These are phyloP conservation scores for Nicotiana noctiflora DNA, from an alignment of 257 asterid genomes.

Conservation along the genomic window DNA sequence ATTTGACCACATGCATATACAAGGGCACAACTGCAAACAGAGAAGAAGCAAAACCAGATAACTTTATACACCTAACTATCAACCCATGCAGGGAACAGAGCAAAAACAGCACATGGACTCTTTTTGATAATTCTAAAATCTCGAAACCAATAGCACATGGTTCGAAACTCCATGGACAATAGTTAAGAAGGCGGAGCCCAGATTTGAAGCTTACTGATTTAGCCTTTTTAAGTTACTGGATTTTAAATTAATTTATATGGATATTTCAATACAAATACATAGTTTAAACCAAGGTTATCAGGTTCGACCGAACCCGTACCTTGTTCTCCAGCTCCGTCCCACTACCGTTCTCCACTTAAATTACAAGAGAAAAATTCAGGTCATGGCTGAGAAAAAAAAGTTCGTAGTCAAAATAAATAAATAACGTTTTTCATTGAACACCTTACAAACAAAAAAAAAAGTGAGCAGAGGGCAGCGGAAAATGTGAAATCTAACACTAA, in stretches of 20 bases:
- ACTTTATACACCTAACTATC: not conserved
- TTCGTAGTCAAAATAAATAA: not conserved
- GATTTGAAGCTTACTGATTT: too few relatives aligned
- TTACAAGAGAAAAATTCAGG: not conserved
- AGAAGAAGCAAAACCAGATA: not conserved
- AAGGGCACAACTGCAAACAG: not conserved
- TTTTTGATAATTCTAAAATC: too few relatives aligned
- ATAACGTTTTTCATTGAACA: not conserved
- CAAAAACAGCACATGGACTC: not conserved
- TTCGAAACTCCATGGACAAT: too few relatives aligned
- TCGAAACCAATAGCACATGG: too few relatives aligned
- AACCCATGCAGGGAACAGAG: slow-evolving; percentile 10
- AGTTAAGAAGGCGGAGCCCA: too few relatives aligned
- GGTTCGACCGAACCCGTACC: too few relatives aligned
- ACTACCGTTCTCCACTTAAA: too few relatives aligned
- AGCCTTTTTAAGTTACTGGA: too few relatives aligned
- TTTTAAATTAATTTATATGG: too few relatives aligned
- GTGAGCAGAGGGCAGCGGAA: not conserved
- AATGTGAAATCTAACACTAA: not conserved
- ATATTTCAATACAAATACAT: too few relatives aligned
- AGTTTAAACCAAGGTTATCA: too few relatives aligned
- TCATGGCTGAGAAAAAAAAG: not conserved
- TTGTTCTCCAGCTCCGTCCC: too few relatives aligned
- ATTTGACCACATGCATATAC: not conserved
- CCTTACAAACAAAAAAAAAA: not conserved